Base-by-base conservation (phyloP, 208 protist genomes). In the Wallacemonas collosoma region DNA sequence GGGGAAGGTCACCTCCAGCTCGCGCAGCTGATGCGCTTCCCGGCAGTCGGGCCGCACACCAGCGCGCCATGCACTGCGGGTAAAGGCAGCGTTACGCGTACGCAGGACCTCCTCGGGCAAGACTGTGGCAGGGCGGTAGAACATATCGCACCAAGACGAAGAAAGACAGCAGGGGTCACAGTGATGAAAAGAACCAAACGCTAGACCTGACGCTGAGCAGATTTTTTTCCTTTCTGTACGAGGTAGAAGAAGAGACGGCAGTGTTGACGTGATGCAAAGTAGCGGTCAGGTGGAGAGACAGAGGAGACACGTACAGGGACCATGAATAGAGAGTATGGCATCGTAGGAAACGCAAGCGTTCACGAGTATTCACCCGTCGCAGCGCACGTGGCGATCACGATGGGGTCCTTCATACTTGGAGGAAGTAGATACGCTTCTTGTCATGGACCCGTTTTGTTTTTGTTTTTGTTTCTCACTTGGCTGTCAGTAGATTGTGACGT, bases 31-130 rank as follows among this genome's bases (percentile, higher is more conserved):
- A 38, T 81, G 64, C 7, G 82, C 76, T 35, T 77, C 73, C 17
- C 92, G 89, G 71, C 91, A 87, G 77, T 97, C 90, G 6, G 86
- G 82, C 39, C 92, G 86, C 5, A 94, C 68, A 2, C 92, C 92
- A 9, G 83, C 81, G 35, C 67, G 63, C 90, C 92, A 97, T 48
- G 89, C 82, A 1, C 69, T 58, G 14, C 70, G 77, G 1, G 88
- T 79, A 74, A 97, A 95, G 51, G 79, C 80, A 14, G 84, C 83
- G 50, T 95, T 91, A 35, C 85, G 86, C 61, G 83, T 71, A 50
- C 76, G 53, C 36, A 96, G 77, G 56, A 83, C 83, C 8, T 92
- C 83, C 54, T 78, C 77, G 40, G 81, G 83, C 61, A 92, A 60
- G n/a, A 79, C 72, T n/a, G 77, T 64, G 1, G 77, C 80, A 2